Percentiles rank a stretch among this genome's conserved stretches.
Conservation (phyloP, 805 yeast genomes). For the Starmerella floricola region DNA sequence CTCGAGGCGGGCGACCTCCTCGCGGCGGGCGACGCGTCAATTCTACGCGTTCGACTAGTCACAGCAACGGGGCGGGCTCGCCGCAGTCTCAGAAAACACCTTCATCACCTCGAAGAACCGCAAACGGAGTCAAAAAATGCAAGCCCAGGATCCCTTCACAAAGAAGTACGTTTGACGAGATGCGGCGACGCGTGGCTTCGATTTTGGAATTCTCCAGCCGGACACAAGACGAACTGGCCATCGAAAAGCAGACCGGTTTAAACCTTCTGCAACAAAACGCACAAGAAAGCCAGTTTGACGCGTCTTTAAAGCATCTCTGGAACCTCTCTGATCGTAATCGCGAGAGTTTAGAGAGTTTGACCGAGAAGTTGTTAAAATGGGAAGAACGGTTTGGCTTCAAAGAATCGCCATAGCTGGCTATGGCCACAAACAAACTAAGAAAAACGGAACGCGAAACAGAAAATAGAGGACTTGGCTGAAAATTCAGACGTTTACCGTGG, state of each 20-base stretch:
- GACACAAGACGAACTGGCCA: conserved; percentile 69
- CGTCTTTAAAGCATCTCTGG: conserved; percentile 27
- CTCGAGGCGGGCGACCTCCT: not conserved
- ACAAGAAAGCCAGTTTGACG: conserved; percentile 21
- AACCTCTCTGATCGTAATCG: conserved; percentile 44
- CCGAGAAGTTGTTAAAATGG: conserved; percentile 64
- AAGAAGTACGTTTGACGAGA: conserved; percentile 62
- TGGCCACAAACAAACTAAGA: not conserved
- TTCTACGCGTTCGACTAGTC: no score
- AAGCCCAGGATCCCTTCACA: conserved; percentile 69
- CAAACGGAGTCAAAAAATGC: conserved; percentile 9
- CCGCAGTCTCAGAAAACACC: no score
- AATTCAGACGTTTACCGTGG: no score
- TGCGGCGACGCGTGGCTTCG: conserved; percentile 79
- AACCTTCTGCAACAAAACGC: conserved; percentile 34
- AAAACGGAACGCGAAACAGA: no score
- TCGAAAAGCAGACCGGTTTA: conserved; percentile 52
- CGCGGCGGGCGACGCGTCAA: conserved; percentile 2
- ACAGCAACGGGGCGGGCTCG: no score
- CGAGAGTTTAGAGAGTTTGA: conserved; percentile 55
- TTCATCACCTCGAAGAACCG: conserved; percentile 7
- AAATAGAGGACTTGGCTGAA: no score
- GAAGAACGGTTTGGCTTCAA: conserved; percentile 43
- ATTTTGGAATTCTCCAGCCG: conserved; percentile 83
- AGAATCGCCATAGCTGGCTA: conserved; percentile 5